Evolutionary conservation across 768 basidiomycete species (phyloP).

Genomic region (Tricholoma saponaceum): DNA sequence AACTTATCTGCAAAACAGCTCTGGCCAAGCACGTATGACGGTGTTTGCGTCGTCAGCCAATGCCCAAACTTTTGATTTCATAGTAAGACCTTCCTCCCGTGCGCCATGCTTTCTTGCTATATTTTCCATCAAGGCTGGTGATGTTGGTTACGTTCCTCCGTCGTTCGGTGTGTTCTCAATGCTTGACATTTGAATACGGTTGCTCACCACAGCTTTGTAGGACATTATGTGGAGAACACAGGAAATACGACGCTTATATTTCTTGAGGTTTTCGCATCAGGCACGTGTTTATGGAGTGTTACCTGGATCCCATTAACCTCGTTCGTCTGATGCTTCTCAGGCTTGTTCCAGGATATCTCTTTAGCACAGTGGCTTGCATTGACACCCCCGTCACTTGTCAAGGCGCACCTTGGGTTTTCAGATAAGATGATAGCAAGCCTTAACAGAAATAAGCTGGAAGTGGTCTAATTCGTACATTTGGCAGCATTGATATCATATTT

Average conservation of each 20-base stretch:
- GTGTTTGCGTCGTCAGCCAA: slow-evolving; percentile 55
- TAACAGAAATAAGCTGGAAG: slow-evolving; percentile 21
- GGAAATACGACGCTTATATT: slow-evolving; percentile 55
- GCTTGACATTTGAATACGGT: not conserved
- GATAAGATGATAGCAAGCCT: slow-evolving; percentile 46
- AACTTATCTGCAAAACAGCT: slow-evolving; percentile 26
- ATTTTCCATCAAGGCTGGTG: slow-evolving; percentile 25
- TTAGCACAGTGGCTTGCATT: slow-evolving; percentile 61
- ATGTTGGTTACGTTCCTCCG: slow-evolving; percentile 36
- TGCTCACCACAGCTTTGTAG: not conserved
- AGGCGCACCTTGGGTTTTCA: slow-evolving; percentile 54
- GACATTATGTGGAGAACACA: slow-evolving; percentile 64
- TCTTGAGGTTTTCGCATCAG: slow-evolving; percentile 60
- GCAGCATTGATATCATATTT: not conserved
- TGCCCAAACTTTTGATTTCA: slow-evolving; percentile 58
- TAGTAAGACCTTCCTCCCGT: slow-evolving; percentile 24
- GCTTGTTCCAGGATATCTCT: slow-evolving; percentile 49
- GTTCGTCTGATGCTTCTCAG: slow-evolving; percentile 7
- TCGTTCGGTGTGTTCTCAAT: slow-evolving; percentile 24
- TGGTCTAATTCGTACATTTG: not conserved
- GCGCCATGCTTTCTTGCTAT: not conserved
- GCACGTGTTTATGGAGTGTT: slow-evolving; percentile 21
- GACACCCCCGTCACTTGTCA: slow-evolving; percentile 54
- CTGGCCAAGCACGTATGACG: slow-evolving; percentile 53
- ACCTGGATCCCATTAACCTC: slow-evolving; percentile 26